Evolutionary conservation across 495 filamentous ascomycete species (phyloP).

Genomic region (Aspergillus incahuasiensis): DNA sequence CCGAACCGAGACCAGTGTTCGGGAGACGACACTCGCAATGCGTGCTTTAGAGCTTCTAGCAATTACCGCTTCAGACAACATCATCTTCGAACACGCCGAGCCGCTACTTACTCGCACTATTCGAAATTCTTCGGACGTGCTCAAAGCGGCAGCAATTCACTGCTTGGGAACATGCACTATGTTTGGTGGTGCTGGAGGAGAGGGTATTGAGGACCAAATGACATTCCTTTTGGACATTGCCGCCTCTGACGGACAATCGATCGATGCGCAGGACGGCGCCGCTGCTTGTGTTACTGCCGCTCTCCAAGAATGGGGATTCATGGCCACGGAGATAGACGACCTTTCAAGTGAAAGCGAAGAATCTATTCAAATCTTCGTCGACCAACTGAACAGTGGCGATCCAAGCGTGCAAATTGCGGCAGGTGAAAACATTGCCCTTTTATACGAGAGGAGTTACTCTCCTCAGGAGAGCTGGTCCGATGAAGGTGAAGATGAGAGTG

Average conservation of each 20-base stretch:
- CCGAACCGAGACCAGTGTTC: constrained; percentile 63
- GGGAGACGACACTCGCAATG: constrained; percentile 70
- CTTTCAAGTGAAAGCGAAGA: constrained; percentile 67
- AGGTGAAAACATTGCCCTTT: constrained; percentile 82
- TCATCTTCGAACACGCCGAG: constrained; percentile 61
- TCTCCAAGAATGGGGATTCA: constrained; percentile 81
- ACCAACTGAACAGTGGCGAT: constrained; percentile 79
- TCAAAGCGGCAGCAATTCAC: constrained; percentile 74
- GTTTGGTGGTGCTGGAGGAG: constrained; percentile 71
- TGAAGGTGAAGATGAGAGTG: constrained; percentile 57
- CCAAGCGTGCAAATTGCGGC: constrained; percentile 77
- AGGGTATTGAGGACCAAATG: constrained; percentile 71
- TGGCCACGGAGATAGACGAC: constrained; percentile 79
- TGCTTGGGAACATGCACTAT: constrained; percentile 67
- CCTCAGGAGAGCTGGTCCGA: constrained; percentile 58
- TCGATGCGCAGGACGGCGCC: constrained; percentile 69
- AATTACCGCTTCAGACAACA: constrained; percentile 67
- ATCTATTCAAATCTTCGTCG: constrained; percentile 80
- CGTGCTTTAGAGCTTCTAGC: constrained; percentile 69
- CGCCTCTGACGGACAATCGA: constrained; percentile 72
- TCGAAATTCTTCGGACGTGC: constrained; percentile 57
- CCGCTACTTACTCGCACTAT: constrained; percentile 64
- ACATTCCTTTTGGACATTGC: constrained; percentile 81
- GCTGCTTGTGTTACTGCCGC: constrained; percentile 75
- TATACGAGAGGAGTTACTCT: constrained; percentile 80